A percentile compares a stretch with the other conserved stretches of the same genome.
These are phyloP conservation scores for Populus euphratica DNA, from an alignment of 345 rosid genomes.

Conservation along the genomic window DNA sequence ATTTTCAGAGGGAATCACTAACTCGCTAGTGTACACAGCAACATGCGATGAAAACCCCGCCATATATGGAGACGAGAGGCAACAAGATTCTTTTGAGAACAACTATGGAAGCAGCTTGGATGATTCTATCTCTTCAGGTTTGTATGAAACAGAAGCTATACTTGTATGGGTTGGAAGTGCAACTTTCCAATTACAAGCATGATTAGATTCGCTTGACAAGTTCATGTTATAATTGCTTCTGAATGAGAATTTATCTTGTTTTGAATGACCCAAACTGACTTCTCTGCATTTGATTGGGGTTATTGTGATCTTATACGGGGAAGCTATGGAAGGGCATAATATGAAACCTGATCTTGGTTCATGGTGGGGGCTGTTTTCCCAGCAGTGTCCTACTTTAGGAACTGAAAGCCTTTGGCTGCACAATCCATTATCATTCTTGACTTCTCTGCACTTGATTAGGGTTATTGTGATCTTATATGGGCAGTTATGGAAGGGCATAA, in stretches of 20 bases:
- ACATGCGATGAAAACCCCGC: constrained; percentile 2
- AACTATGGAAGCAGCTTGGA: background rate
- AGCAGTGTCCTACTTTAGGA: background rate
- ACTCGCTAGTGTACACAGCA: constrained; percentile 2
- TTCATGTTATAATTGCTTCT: background rate
- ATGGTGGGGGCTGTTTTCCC: background rate
- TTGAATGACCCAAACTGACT: background rate
- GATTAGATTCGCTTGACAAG: background rate
- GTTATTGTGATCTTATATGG: background rate
- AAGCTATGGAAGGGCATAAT: background rate
- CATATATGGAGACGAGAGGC: background rate
- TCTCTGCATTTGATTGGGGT: background rate
- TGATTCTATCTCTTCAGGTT: constrained; percentile 9
- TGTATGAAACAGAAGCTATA: constrained; percentile 8
- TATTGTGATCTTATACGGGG: background rate
- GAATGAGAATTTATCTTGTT: background rate
- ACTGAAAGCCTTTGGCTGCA: background rate
- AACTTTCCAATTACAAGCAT: background rate
- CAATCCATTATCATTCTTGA: background rate
- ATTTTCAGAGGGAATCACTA: constrained; percentile 9
- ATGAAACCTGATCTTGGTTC: background rate
- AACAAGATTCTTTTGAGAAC: background rate
- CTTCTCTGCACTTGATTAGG: background rate
- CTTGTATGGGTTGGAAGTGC: background rate
- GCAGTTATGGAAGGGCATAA: background rate